A percentile compares a stretch with the other conserved stretches of the same genome.
Conservation (phyloP, 2,329 filamentous ascomycete species). For the Cordyceps pruinosa region DNA sequence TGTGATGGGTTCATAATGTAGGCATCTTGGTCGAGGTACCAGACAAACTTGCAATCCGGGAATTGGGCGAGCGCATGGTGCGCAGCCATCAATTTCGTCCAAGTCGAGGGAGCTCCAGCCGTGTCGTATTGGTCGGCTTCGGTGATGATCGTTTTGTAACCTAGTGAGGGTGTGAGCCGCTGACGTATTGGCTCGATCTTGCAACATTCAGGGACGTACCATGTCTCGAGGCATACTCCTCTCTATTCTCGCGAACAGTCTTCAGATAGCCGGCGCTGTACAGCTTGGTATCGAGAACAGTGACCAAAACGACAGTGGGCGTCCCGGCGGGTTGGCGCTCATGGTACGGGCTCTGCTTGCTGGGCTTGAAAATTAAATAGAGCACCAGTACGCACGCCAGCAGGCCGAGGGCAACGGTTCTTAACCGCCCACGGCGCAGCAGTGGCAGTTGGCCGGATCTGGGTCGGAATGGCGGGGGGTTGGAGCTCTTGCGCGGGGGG, state of each 20-base stretch:
- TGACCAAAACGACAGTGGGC: constrained; percentile 70
- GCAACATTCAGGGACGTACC: constrained; percentile 49
- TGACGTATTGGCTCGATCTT: background rate
- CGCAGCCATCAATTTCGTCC: constrained; percentile 76
- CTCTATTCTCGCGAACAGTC: constrained; percentile 72
- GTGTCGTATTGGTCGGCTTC: constrained; percentile 70
- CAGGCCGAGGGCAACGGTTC: constrained; percentile 48
- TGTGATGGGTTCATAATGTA: constrained; percentile 80
- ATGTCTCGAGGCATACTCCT: constrained; percentile 77
- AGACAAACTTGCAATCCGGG: constrained; percentile 73
- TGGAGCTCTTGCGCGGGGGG: constrained; percentile 76
- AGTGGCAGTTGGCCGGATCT: constrained; percentile 48
- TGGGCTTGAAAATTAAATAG: constrained; percentile 47
- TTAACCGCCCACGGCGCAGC: constrained; percentile 56
- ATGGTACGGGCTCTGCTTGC: constrained; percentile 23
- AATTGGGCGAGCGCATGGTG: constrained; percentile 80
- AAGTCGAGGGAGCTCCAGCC: constrained; percentile 51
- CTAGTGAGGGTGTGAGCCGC: constrained; percentile 35
- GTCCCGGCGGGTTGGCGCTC: constrained; percentile 43
- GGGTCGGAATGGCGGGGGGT: constrained; percentile 63
- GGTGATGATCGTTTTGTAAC: constrained; percentile 80
- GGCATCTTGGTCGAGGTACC: constrained; percentile 78
- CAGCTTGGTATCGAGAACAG: constrained; percentile 64
- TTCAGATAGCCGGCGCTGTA: constrained; percentile 61
- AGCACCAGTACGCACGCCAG: constrained; percentile 51